A percentile compares a stretch with the other conserved stretches of the same genome.
Conservation (phyloP, 2,329 filamentous ascomycete genomes). For the Aspergillus persii region DNA sequence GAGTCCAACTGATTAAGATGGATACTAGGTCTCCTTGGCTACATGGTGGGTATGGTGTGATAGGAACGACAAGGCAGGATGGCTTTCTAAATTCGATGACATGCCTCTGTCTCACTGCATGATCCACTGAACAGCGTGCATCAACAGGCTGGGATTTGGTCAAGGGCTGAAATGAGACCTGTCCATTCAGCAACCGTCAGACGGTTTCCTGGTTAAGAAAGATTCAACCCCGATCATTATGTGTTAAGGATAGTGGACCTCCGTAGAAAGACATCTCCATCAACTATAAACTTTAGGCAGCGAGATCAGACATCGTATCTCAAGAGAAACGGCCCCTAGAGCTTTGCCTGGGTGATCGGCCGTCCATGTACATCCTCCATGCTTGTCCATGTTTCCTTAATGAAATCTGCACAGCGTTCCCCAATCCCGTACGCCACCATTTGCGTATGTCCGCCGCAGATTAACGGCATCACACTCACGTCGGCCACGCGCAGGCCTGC, state of each 20-base stretch:
- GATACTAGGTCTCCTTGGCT: neutral
- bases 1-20: neutral
- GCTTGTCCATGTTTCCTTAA: constrained; percentile 34
- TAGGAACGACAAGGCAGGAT: neutral
- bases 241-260: neutral
- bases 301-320: neutral
- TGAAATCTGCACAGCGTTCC: constrained; percentile 54
- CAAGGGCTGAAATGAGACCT: neutral
- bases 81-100: no score
- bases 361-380: neutral
- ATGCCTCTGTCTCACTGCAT: neutral
- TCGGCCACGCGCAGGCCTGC: constrained; percentile 55
- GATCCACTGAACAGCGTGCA: neutral
- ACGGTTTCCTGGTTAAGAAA: neutral
- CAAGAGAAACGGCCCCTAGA: neutral
- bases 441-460: constrained; percentile 54
- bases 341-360: neutral
- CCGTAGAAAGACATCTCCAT: neutral
- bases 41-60: neutral
- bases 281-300: neutral
- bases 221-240: constrained; percentile 1
- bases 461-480: constrained; percentile 52
- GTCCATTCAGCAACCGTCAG: neutral
- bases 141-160: neutral
- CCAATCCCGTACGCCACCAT: constrained; percentile 60